Evolutionary conservation across 306 rosid species (phyloP).

Genomic region (Oemleria cerasiformis): DNA sequence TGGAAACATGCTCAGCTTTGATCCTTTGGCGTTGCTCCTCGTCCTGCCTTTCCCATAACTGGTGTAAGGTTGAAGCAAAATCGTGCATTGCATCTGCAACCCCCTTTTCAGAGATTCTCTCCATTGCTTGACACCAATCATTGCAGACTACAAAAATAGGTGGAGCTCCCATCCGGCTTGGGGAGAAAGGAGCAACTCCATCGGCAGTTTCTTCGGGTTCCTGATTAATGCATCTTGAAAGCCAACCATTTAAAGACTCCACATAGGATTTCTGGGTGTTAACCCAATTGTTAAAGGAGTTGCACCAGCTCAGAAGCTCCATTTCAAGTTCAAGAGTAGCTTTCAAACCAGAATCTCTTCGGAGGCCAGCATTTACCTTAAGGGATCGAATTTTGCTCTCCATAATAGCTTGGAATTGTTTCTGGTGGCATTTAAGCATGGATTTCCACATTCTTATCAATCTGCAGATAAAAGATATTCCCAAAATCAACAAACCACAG

Average conservation of each 20-base stretch:
- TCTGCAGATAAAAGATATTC: slow-evolving; percentile 45
- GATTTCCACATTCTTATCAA: slow-evolving; percentile 93
- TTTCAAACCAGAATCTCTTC: slow-evolving; percentile 74
- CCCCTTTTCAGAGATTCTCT: slow-evolving; percentile 61
- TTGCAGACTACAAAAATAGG: slow-evolving; percentile 73
- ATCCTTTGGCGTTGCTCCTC: slow-evolving; percentile 77
- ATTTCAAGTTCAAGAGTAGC: slow-evolving; percentile 84
- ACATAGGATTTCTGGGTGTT: slow-evolving; percentile 79
- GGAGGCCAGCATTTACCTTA: slow-evolving; percentile 51
- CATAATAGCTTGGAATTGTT: slow-evolving; percentile 90
- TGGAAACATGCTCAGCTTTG: slow-evolving; percentile 66
- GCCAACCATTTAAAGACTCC: slow-evolving; percentile 83
- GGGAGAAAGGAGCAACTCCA: slow-evolving; percentile 89
- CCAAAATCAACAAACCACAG: slow-evolving; percentile 1
- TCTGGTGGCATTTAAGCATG: slow-evolving; percentile 90
- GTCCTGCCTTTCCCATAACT: slow-evolving; percentile 91
- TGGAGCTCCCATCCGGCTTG: slow-evolving; percentile 87
- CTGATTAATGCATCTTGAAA: slow-evolving; percentile 56
- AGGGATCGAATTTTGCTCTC: slow-evolving; percentile 77
- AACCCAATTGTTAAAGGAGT: slow-evolving; percentile 81
- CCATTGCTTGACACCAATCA: slow-evolving; percentile 96
- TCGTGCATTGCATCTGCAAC: slow-evolving; percentile 71
- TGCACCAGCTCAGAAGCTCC: slow-evolving; percentile 94
- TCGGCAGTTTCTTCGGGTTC: slow-evolving; percentile 90
- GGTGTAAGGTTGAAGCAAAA: slow-evolving; percentile 71